Evolutionary conservation across 192 early-diverging fungal genomes (phyloP), one percentile per base, ranked within the genome.

Genomic region (Anaeromyces robustus): DNA sequence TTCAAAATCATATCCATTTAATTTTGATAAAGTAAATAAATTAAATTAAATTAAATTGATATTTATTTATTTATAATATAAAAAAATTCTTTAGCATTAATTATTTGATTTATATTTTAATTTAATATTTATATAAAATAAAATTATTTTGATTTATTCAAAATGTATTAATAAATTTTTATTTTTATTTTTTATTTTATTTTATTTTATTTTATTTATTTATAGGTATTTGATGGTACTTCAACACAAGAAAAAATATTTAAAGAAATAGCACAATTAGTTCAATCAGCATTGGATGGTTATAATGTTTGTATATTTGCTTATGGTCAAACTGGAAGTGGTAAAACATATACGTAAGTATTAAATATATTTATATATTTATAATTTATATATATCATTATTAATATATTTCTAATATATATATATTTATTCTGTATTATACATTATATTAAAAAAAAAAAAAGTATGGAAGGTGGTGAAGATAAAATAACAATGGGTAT

Each of bases 231-330:
- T 83, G 85, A 87, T 77, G 90, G 92, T 19, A 80, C 81, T 0
- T 86, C 92, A 0, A 86, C 85, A 17, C 97, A 99, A 85, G 83
- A 87, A 32, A 86, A 87, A 29, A 92, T 97, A 16, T 99, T 96
- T 90, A 90, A 92, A 30, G 96, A 98, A 82, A 95, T 99, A 26
- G 92, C 94, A 29, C 96, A 97, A 84, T 87, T 99, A 19, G 95
- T 99, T 26, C 96, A 98, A 82, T 95, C 94, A 1, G 96, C 95
- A 0, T 81, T 99, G 52, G 97, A 99, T 81, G 97, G 97, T 4
- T 98, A 96, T 83, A 96, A 97, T 79, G 95, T 96, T 12, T 96
- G 95, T 83, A 97, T 99, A 34, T 99, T 99, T 88, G 96, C 96
- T 0, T 98, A 98, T 82, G 97, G 97, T 2, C 97, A 99, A 87